Percentiles rank a stretch among this genome's conserved stretches.
Conservation (phyloP, 2,329 filamentous ascomycete genomes). For the Aspergillus intermedius region DNA sequence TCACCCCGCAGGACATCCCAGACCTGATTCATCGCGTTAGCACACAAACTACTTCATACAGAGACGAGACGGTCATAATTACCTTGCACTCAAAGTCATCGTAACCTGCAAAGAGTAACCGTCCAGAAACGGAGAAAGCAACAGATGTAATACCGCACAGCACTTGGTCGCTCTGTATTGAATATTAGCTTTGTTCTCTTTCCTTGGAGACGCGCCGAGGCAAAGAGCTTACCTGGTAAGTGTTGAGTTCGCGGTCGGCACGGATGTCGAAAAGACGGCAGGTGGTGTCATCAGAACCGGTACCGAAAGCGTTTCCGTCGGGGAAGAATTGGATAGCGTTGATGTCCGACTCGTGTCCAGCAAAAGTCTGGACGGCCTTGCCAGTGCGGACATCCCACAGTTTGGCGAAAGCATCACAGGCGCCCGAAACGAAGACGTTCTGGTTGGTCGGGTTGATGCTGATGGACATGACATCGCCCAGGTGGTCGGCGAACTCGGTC, state of each 20-base stretch:
- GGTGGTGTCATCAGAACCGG: slow-evolving; percentile 93
- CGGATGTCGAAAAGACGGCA: slow-evolving; percentile 97
- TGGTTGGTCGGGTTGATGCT: slow-evolving; percentile 99
- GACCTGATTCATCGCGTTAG: slow-evolving; percentile 53
- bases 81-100: slow-evolving; percentile 99
- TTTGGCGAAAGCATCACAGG: slow-evolving; percentile 97
- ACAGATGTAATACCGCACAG: slow-evolving; percentile 97
- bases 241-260: slow-evolving; percentile 73
- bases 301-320: slow-evolving; percentile 96
- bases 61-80: too few species aligned
- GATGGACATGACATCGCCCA: slow-evolving; percentile 99
- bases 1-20: slow-evolving; percentile 97
- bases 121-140: slow-evolving; percentile 92
- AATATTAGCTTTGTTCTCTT: background rate
- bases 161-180: slow-evolving; percentile 79
- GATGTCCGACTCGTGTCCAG: slow-evolving; percentile 97
- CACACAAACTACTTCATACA: too few species aligned
- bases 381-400: slow-evolving; percentile 98
- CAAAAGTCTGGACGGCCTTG: slow-evolving; percentile 97
- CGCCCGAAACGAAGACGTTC: slow-evolving; percentile 98
- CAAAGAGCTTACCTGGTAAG: slow-evolving; percentile 52
- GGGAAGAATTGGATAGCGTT: slow-evolving; percentile 99
- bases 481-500: slow-evolving; percentile 94
- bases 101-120: slow-evolving; percentile 92
- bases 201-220: background rate